phyloP scores from a whole-genome alignment of 2,329 filamentous ascomycete species.

The Bipolaris zeicola region DNA sequence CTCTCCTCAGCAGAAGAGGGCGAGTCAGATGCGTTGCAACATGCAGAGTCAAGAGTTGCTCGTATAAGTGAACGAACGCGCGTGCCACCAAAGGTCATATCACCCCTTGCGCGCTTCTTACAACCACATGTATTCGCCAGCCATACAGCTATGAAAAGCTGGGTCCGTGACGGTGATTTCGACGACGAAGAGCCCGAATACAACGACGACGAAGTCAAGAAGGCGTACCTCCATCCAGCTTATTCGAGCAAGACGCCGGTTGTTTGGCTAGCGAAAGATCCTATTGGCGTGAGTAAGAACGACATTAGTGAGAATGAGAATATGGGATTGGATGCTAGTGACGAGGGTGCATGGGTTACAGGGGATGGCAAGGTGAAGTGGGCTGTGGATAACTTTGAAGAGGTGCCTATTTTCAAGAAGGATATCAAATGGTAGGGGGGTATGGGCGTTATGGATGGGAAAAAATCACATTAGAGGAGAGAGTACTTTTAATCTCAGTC shows the following conservation, averaged over 20 bases:
- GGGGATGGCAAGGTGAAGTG: conserved; percentile 37
- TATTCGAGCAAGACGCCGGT: conserved; percentile 41
- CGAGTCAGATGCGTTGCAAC: conserved; percentile 24
- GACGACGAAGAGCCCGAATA: conserved; percentile 42
- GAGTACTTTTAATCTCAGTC: too few relatives aligned
- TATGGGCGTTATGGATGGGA: background rate
- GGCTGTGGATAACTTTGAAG: conserved; percentile 38
- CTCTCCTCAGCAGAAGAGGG: conserved; percentile 42
- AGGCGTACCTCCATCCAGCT: conserved; percentile 45
- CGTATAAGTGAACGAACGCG: conserved; percentile 32
- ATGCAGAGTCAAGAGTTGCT: conserved; percentile 33
- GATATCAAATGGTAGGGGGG: conserved; percentile 33
- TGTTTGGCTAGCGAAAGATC: conserved; percentile 44
- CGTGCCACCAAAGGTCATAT: conserved; percentile 32
- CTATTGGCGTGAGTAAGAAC: conserved; percentile 40
- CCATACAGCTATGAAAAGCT: conserved; percentile 42
- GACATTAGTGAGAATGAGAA: conserved; percentile 40
- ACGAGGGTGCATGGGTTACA: conserved; percentile 45
- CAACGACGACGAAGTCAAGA: conserved; percentile 40
- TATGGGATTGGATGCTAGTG: conserved; percentile 33
- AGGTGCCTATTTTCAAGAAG: conserved; percentile 44
- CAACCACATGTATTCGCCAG: conserved; percentile 45
- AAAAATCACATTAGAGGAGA: too few relatives aligned
- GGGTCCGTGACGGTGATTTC: conserved; percentile 40
- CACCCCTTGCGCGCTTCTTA: conserved; percentile 42